Conservation (phyloP, 2,329 filamentous ascomycete genomes). For the Stachybotrys chlorohalonatus region DNA sequence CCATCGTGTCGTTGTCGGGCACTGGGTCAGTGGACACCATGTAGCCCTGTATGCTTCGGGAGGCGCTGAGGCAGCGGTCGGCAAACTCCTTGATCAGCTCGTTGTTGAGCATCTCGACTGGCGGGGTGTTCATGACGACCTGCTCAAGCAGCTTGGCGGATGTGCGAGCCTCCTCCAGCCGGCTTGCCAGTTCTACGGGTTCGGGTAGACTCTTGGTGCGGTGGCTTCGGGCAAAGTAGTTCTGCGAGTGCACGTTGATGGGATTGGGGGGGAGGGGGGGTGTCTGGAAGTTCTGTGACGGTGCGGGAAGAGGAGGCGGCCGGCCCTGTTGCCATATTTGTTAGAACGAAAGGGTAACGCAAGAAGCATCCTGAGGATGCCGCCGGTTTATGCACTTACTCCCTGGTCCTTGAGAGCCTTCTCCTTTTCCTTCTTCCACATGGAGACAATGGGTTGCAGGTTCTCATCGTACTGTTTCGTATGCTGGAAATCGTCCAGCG, state of each 20-base stretch:
- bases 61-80: constrained; percentile 73
- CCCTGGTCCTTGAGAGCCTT: constrained; percentile 45
- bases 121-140: constrained; percentile 76
- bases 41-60: constrained; percentile 74
- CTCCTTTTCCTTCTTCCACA: constrained; percentile 87
- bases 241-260: constrained; percentile 34
- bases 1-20: constrained; percentile 90
- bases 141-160: constrained; percentile 90
- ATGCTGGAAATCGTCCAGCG: constrained; percentile 66
- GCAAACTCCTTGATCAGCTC: constrained; percentile 92
- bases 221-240: constrained; percentile 48
- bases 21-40: constrained; percentile 70
- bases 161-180: constrained; percentile 83
- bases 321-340: constrained; percentile 11
- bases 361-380: too few species aligned
- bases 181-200: constrained; percentile 67
- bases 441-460: constrained; percentile 59
- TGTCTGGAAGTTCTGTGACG: constrained; percentile 1
- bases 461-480: constrained; percentile 68
- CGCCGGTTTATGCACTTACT: constrained; percentile 23
- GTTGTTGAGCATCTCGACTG: constrained; percentile 65
- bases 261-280: constrained; percentile 3
- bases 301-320: constrained; percentile 8
- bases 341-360: not conserved
- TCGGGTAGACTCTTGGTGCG: constrained; percentile 47